Base-by-base conservation (phyloP, 441 rosid species). In the Hypseocharis bilobata region DNA sequence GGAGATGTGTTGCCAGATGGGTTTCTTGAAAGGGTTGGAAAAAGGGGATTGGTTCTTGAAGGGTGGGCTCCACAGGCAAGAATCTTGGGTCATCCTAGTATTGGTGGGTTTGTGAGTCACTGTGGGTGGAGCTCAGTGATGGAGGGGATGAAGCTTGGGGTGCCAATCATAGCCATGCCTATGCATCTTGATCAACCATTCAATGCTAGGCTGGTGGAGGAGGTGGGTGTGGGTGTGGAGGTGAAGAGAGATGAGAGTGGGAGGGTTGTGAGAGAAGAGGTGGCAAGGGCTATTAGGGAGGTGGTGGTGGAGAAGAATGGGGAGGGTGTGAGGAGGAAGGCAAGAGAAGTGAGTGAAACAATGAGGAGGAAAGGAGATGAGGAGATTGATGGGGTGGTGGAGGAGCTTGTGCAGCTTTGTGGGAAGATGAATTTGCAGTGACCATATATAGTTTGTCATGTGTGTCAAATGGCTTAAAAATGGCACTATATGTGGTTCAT, bases 111-210 rank as follows among this genome's bases (percentile, higher is more conserved):
- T 51, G 64, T 78, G 64, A 72, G 77, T 44, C 77, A 78, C 17
- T 79, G 82, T 22, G 76, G 80, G 5, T 79, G 78, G 82, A 70
- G 74, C 60, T 79, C 80, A 0, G 64, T 63, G 56, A 71, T 71
- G 66, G 83, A 79, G 65, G 61, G 76, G 47, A 62, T 79, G 70
- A 63, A 40, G 22, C 52, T 62, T 20, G 78, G 77, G 3, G 69
- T 79, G 13, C 82, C 82, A 4, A 73, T 76, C 40, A 65, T 79
- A 1, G 76, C 78, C 4, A 65, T 70, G 74, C 70, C 78, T 0
- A 79, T 73, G 82, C 78, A 73, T 3, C 40, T 76, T 2, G 80
- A 79, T 64, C 79, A 75, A 62, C 77, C 77, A 3, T 0, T 75
- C 4, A 78, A 78, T 29, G 75, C 76, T 5, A 67, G 75, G 56